Evolutionary conservation across 768 basidiomycete genomes (phyloP), one percentile per base, ranked within the genome.

Genomic region (Pholiota conissans): DNA sequence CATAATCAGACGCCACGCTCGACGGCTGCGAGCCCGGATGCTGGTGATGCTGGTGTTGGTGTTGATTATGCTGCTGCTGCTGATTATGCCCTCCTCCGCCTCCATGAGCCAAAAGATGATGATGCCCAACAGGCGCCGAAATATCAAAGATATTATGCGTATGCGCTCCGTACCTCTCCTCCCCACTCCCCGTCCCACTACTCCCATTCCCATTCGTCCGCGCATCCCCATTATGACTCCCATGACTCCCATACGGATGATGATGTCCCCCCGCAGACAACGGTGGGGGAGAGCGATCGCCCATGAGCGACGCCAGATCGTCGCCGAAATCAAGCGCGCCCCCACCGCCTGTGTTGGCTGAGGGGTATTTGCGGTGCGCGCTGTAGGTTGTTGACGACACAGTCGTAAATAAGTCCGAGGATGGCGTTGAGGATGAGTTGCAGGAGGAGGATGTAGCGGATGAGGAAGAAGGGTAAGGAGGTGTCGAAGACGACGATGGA

Each of bases 301-400:
- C 76, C 70, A 87, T 84, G 59, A 89, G 78, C 9, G 71, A 78
- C 1, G 83, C 86, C 30, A 90, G 81, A 61, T 91, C 90, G 70
- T 90, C 88, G 37, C 76, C 73, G 62, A 90, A 84, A 70, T 90
- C 87, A 64, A 55, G 67, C 56, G 39, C 55, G 58, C n/a, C 60
- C 56, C 57, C 63, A n/a, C n/a, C n/a, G 60, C 49, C 67, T 62
- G 5, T 73, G 57, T 54, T 76, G 74, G 66, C 51, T 2, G 57
- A 53, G 3, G 57, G 51, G 30, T 46, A 54, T 6, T 55, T 42
- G 35, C 51, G 40, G n/a, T 29, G 7, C 13, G 34, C 37, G 30
- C n/a, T n/a, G n/a, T n/a, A n/a, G n/a, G n/a, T n/a, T n/a, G n/a
- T n/a, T n/a, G n/a, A n/a, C n/a, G n/a, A n/a, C n/a, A n/a, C n/a